These are phyloP conservation scores for Salmacisia buchloeana DNA, from an alignment of 1,284 basidiomycete species.

Conservation along the genomic window DNA sequence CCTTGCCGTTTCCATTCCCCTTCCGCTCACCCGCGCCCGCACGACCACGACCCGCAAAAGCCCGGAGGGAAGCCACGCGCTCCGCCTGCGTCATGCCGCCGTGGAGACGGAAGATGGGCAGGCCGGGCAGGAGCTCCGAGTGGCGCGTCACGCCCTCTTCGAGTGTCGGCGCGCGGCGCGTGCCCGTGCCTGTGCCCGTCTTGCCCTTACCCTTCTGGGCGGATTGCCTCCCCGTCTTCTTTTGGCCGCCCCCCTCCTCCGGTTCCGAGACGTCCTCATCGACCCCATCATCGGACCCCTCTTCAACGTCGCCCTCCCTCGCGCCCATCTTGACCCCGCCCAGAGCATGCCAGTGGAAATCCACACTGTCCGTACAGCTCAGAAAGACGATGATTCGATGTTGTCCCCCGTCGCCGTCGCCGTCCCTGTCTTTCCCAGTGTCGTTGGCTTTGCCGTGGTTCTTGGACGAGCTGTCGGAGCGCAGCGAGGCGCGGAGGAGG, in stretches of 20 bases:
- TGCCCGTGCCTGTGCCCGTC: too few relatives aligned
- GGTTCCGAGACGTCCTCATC: constrained; percentile 26
- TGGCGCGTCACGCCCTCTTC: constrained; percentile 51
- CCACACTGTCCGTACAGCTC: constrained; percentile 93
- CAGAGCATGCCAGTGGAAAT: constrained; percentile 90
- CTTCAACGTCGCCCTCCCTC: constrained; percentile 22
- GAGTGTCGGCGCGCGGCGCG: constrained; percentile 23
- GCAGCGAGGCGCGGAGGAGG: constrained; percentile 62
- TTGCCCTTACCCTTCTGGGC: constrained; percentile 14
- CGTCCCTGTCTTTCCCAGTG: too few relatives aligned
- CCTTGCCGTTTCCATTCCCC: constrained; percentile 2
- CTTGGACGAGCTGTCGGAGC: constrained; percentile 53
- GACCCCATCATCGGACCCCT: constrained; percentile 13
- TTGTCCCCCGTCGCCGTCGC: too few relatives aligned
- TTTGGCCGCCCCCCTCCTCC: constrained; percentile 48
- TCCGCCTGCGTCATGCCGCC: constrained; percentile 79
- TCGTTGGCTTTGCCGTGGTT: constrained; percentile 21
- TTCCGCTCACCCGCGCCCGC: constrained; percentile 21
- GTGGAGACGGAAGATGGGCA: constrained; percentile 84
- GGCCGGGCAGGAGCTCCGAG: constrained; percentile 67
- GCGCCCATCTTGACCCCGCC: constrained; percentile 67
- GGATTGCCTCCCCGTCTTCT: constrained; percentile 20
- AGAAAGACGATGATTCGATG: constrained; percentile 82
- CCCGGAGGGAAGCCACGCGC: constrained; percentile 73
- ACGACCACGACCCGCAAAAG: constrained; percentile 66